Conservation (phyloP, 768 basidiomycete genomes). For the Boletus vinaceobasis region DNA sequence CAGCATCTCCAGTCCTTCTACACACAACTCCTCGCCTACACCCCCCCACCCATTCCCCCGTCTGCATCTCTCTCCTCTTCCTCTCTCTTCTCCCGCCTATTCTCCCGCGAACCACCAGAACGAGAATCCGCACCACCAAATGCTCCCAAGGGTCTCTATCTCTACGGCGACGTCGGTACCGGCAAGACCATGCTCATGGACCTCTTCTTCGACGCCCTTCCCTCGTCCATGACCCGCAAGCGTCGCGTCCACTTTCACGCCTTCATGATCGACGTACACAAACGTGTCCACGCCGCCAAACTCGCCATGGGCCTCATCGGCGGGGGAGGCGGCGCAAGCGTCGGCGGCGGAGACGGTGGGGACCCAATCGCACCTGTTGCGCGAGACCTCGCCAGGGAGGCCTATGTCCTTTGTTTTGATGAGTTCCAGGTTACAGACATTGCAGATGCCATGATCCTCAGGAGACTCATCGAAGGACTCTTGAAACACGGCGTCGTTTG, state of each 20-base stretch:
- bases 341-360: conserved; percentile 37
- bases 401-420: conserved; percentile 89
- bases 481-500: conserved; percentile 87
- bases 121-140: conserved; percentile 40
- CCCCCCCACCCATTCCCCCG: conserved; percentile 58
- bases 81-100: conserved; percentile 26
- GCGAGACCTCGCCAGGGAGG: conserved; percentile 78
- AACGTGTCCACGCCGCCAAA: conserved; percentile 83
- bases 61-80: conserved; percentile 28
- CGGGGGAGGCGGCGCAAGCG: conserved; percentile 24
- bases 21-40: conserved; percentile 63
- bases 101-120: conserved; percentile 23
- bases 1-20: conserved; percentile 78
- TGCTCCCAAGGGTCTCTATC: conserved; percentile 85
- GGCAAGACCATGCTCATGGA: conserved; percentile 99
- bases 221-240: conserved; percentile 60
- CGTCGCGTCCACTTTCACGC: conserved; percentile 96
- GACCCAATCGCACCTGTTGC: conserved; percentile 89
- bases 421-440: conserved; percentile 99
- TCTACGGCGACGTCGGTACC: conserved; percentile 95
- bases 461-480: conserved; percentile 83
- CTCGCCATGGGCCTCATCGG: conserved; percentile 60
- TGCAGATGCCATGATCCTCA: conserved; percentile 96
- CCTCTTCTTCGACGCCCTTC: conserved; percentile 85
- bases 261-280: conserved; percentile 99